Base-by-base conservation (phyloP, 75 land plant species). In the Cryptomeria japonica region DNA sequence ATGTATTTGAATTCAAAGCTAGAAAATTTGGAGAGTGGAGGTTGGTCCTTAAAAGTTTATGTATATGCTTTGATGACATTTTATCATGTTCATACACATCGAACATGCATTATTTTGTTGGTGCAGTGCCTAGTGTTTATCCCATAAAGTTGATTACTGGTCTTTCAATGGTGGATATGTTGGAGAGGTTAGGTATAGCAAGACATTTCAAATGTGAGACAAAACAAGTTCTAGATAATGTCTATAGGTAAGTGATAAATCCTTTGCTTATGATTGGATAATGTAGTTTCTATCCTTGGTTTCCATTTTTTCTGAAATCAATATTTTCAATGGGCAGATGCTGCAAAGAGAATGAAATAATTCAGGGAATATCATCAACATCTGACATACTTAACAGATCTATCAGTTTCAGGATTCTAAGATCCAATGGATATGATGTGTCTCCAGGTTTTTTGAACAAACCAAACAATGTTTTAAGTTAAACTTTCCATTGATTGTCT, bases 141-240 rank as follows among this genome's bases (percentile, higher is more conserved):
- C 53, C 53, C 53, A 49, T 49, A 49, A 49, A 49, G 7, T 12
- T 49, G 13, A 0, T 49, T 1, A 0, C 14, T 0, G 12, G 53
- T 13, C 53, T 49, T 10, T 49, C 53, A 49, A 12, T 49, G 10
- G 53, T 49, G 8, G 12, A 49, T 13, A 49, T 9, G 22, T 88
- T 95, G 56, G 88, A 90, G 42, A 90, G 84, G 70, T 64, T 95
- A 86, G 96, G 96, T 53, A 92, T 95, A 85, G 92, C 75, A 89
- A 85, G 88, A 7, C 89, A 93, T 89, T 95, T 93, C 77, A 77
- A 0, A 19, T 19, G 87, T 19, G 94, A 94, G 80, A 92, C 94
- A 22, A 83, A 76, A 34, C 87, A 53, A 5, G 87, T 90, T 25
- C 39, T 95, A 85, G 96, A 94, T 77, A 86, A 87, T 47, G 83